Conservation (phyloP, 176 grass and related monocot genomes). For the Zoysia japonica region DNA sequence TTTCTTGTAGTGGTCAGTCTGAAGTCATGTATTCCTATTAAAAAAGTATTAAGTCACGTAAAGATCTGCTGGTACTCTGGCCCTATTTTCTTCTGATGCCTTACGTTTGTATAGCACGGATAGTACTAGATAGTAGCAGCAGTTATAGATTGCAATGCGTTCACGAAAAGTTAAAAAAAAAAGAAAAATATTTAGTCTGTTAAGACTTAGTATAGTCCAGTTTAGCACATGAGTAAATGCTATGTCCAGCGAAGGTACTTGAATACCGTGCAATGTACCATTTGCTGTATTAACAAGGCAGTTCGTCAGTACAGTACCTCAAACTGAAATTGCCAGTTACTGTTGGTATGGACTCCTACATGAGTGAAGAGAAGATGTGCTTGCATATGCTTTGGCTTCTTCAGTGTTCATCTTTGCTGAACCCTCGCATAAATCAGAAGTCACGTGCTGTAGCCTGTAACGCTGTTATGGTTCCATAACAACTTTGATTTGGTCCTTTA, state of each 20-base stretch:
- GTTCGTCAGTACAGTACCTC: conserved; percentile 17
- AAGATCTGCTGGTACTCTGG: conserved; percentile 16
- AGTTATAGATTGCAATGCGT: neutral
- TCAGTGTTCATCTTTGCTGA: conserved; percentile 12
- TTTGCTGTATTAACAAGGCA: conserved; percentile 36
- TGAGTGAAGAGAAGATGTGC: neutral
- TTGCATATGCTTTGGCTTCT: conserved; percentile 2
- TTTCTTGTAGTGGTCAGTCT: conserved; percentile 43
- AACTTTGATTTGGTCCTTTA: neutral
- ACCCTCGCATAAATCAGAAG: neutral
- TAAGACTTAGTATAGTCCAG: neutral
- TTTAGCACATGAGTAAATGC: conserved; percentile 17
- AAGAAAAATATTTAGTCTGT: neutral
- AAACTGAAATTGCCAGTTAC: conserved; percentile 36
- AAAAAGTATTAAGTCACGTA: conserved; percentile 44
- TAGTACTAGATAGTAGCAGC: neutral
- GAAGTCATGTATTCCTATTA: conserved; percentile 29
- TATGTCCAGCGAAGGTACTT: conserved; percentile 20
- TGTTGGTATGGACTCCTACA: neutral
- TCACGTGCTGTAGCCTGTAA: conserved; percentile 33
- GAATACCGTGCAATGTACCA: conserved; percentile 35
- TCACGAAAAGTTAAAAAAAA: neutral
- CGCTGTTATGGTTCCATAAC: conserved; percentile 7
- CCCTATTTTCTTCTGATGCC: conserved; percentile 39
- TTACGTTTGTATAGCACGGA: conserved; percentile 10